A percentile compares a stretch with the other conserved stretches of the same genome.
These are phyloP conservation scores for Paradendryphiella salina DNA, from an alignment of 2,329 filamentous ascomycete genomes.

Conservation along the genomic window DNA sequence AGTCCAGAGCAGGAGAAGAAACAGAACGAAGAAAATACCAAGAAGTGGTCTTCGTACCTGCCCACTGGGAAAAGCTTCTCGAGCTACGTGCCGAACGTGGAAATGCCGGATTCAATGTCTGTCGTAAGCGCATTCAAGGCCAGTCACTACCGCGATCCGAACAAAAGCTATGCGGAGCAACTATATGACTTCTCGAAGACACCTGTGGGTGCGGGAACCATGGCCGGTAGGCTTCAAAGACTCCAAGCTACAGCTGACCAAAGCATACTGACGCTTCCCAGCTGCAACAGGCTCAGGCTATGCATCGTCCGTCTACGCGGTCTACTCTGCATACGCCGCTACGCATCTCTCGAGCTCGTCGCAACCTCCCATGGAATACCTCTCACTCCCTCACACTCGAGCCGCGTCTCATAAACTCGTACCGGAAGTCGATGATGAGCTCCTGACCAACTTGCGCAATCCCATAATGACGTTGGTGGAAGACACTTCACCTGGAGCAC, in stretches of 20 bases:
- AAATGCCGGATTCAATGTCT: conserved; percentile 44
- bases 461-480: conserved; percentile 54
- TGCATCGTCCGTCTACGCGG: conserved; percentile 53
- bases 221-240: conserved; percentile 43
- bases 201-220: conserved; percentile 54
- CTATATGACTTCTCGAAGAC: conserved; percentile 56
- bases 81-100: conserved; percentile 51
- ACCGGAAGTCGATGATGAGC: conserved; percentile 48
- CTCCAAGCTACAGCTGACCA: background rate
- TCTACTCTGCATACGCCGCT: conserved; percentile 53
- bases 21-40: conserved; percentile 42
- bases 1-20: conserved; percentile 37
- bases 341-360: conserved; percentile 37
- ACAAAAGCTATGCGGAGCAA: conserved; percentile 55
- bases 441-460: conserved; percentile 53
- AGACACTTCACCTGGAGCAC: conserved; percentile 50
- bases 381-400: conserved; percentile 53
- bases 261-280: conserved; percentile 14
- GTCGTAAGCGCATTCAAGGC: conserved; percentile 52
- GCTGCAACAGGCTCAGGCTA: conserved; percentile 54
- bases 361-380: conserved; percentile 52
- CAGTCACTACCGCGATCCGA: conserved; percentile 52
- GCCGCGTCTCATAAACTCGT: conserved; percentile 48
- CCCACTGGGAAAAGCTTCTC: conserved; percentile 54
- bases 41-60: conserved; percentile 54